Evolutionary conservation across 345 rosid genomes (phyloP), one percentile per base, ranked within the genome.

Genomic region (Atalantia buxifolia): DNA sequence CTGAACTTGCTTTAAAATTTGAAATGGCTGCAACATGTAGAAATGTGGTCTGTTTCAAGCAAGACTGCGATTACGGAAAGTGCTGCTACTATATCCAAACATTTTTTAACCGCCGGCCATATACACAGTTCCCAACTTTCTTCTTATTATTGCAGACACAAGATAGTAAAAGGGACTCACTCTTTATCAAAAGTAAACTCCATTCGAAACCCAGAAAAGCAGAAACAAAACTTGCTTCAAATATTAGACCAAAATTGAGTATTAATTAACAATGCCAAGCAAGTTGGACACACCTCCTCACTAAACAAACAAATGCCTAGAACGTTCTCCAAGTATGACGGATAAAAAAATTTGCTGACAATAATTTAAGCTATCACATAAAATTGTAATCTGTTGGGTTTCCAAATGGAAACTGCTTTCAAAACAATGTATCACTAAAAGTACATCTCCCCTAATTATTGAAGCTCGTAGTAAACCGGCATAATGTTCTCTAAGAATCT

Each of bases 401-500:
- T 60, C 69, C 33, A 24, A 22, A 76, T 72, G 72, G 64, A 73
- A 76, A 72, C 55, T 69, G 55, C 25, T 5, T 14, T 14, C 69
- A 38, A 68, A 61, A 66, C 5, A 53, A 60, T 36, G 72, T 69
- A 66, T 61, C 56, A 31, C 80, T 75, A 56, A 27, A 75, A 81
- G 66, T 66, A 40, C 53, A 78, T 62, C 78, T 72, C 80, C 78
- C 71, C 78, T 18, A 67, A 35, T 72, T 73, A 68, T 67, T 76
- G 50, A 56, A 66, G 78, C 83, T 14, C 40, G 24, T 31, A 28
- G 45, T 36, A 42, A 61, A 31, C 75, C 71, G 53, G 72, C 64
- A 80, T 67, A 64, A 70, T 31, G 65, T 62, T 25, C 53, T 33
- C 75, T 42, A 14, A 28, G 24, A 78, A 64, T 73, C 76, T 36